phyloP scores from a whole-genome alignment of 1,284 basidiomycete genomes.

The Papiliotrema laurentii region DNA sequence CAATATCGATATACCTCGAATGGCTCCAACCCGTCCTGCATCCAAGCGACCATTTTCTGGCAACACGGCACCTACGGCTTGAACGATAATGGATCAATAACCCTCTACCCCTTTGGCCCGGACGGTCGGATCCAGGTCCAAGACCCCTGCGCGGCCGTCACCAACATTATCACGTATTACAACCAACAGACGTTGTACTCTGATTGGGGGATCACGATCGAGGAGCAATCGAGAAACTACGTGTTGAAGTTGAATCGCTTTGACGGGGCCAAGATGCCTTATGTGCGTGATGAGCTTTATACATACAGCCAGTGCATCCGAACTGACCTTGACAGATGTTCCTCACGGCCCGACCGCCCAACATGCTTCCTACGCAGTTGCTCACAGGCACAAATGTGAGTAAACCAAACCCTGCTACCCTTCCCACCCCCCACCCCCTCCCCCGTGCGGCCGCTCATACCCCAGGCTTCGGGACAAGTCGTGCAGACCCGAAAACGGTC shows the following conservation, averaged over 20 bases:
- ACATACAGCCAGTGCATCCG: too few relatives aligned
- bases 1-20: conserved; percentile 81
- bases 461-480: conserved; percentile 30
- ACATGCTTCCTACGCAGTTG: conserved; percentile 48
- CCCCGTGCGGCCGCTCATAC: neutral
- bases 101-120: conserved; percentile 59
- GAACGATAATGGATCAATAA: conserved; percentile 69
- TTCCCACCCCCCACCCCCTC: conserved; percentile 2
- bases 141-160: conserved; percentile 77
- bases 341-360: conserved; percentile 44
- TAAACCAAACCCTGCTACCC: neutral
- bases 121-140: conserved; percentile 91
- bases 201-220: conserved; percentile 46
- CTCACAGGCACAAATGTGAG: conserved; percentile 46
- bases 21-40: conserved; percentile 52
- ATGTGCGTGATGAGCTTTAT: too few relatives aligned
- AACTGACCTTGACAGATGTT: conserved; percentile 27
- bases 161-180: conserved; percentile 78
- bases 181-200: conserved; percentile 52
- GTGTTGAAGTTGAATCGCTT: conserved; percentile 41
- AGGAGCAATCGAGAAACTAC: conserved; percentile 33
- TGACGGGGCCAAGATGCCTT: conserved; percentile 46
- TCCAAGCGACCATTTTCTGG: conserved; percentile 78
- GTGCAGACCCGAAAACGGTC: conserved; percentile 27
- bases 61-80: conserved; percentile 72